Percentiles rank a stretch among this genome's conserved stretches.
phyloP scores from a whole-genome alignment of 257 asterid genomes.

The Capsicum pubescens region DNA sequence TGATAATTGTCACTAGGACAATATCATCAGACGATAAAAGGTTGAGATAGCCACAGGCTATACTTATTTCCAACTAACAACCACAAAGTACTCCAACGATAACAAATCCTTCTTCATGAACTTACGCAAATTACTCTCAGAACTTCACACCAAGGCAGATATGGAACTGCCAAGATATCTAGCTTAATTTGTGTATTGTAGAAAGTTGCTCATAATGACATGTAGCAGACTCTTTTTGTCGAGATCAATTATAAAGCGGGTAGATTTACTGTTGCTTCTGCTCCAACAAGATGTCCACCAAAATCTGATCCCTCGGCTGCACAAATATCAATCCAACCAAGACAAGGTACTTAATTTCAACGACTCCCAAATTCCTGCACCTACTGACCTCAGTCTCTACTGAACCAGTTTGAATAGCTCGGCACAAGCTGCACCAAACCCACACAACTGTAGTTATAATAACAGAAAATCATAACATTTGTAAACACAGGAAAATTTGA shows the following conservation, averaged over 20 bases:
- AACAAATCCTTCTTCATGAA: constrained; percentile 30
- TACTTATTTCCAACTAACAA: constrained; percentile 37
- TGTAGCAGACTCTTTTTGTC: constrained; percentile 39
- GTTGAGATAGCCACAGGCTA: constrained; percentile 31
- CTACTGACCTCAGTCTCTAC: constrained; percentile 64
- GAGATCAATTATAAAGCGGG: constrained; percentile 46
- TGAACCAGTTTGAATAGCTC: constrained; percentile 65
- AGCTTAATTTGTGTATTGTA: background rate
- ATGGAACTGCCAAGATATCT: constrained; percentile 30
- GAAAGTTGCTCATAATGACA: constrained; percentile 49
- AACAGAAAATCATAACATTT: constrained; percentile 10
- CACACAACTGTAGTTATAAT: background rate
- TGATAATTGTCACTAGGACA: background rate
- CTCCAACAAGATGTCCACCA: constrained; percentile 48
- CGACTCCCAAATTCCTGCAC: constrained; percentile 48
- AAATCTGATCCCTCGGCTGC: constrained; percentile 41
- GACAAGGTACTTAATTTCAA: constrained; percentile 51
- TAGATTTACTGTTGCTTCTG: constrained; percentile 38
- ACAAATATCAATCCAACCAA: constrained; percentile 51
- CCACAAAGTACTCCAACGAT: constrained; percentile 20
- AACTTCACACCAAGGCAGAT: constrained; percentile 33
- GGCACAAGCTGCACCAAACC: constrained; percentile 64
- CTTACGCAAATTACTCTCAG: constrained; percentile 20
- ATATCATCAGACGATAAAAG: background rate
- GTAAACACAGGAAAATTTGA: background rate